These are phyloP conservation scores for Collybia sp. DNA, from an alignment of 768 basidiomycete genomes.

Conservation along the genomic window DNA sequence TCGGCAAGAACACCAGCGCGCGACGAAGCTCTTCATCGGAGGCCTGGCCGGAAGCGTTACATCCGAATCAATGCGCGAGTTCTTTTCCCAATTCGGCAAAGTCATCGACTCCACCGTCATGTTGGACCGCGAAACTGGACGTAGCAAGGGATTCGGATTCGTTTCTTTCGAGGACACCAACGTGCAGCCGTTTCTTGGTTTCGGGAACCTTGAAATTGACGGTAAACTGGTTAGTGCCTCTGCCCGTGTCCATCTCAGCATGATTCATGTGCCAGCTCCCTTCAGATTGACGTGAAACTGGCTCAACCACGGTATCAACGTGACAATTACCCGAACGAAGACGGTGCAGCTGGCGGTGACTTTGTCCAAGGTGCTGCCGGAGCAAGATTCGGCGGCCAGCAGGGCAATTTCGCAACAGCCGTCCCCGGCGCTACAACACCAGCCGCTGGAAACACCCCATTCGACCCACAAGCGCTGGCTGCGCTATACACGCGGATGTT, in stretches of 20 bases:
- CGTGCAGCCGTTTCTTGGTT: slow-evolving; percentile 83
- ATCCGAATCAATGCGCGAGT: slow-evolving; percentile 88
- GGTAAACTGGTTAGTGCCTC: slow-evolving; percentile 77
- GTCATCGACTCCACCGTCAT: slow-evolving; percentile 99
- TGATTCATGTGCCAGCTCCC: background rate
- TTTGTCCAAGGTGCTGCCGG: slow-evolving; percentile 14
- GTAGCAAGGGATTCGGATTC: slow-evolving; percentile 97
- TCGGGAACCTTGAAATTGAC: slow-evolving; percentile 88
- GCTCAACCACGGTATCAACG: slow-evolving; percentile 89
- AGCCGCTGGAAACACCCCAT: slow-evolving; percentile 52
- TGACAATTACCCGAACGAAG: slow-evolving; percentile 53
- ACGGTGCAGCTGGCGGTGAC: slow-evolving; percentile 26
- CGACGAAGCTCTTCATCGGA: slow-evolving; percentile 95
- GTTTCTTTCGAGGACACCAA: slow-evolving; percentile 93
- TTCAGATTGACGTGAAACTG: slow-evolving; percentile 93
- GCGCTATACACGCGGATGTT: slow-evolving; percentile 95
- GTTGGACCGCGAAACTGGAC: slow-evolving; percentile 92
- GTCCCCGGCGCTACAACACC: slow-evolving; percentile 19
- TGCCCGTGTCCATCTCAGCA: background rate
- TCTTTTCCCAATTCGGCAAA: slow-evolving; percentile 91
- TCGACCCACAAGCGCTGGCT: slow-evolving; percentile 91
- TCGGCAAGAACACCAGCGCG: slow-evolving; percentile 88
- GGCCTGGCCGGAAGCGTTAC: slow-evolving; percentile 90
- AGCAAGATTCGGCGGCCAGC: slow-evolving; percentile 25
- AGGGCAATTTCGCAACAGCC: slow-evolving; percentile 33